Percentiles rank a stretch among this genome's conserved stretches.
These are phyloP conservation scores for Hibiscus syriacus DNA, from an alignment of 345 rosid genomes.

Conservation along the genomic window DNA sequence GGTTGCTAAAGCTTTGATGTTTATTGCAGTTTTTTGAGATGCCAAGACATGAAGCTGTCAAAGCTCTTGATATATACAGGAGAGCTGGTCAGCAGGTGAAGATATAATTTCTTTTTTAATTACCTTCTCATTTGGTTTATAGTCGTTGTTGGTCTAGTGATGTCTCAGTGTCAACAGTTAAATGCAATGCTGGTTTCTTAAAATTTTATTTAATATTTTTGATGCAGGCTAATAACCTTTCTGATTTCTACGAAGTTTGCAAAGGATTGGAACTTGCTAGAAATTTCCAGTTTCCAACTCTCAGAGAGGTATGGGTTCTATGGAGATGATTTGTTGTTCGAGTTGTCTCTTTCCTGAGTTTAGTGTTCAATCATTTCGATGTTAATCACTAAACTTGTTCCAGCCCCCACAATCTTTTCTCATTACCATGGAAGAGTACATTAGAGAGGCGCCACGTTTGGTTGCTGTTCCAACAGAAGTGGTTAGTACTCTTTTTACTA, in stretches of 20 bases:
- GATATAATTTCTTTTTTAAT: slow-evolving; percentile 10
- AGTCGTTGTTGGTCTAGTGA: neutral
- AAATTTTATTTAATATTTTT: slow-evolving; percentile 9
- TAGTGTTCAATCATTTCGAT: neutral
- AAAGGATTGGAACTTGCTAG: slow-evolving; percentile 97
- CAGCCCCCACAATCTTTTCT: slow-evolving; percentile 99
- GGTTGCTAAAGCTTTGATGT: slow-evolving; percentile 10
- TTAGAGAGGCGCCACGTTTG: slow-evolving; percentile 86
- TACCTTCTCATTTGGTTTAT: neutral
- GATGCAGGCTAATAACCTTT: slow-evolving; percentile 78
- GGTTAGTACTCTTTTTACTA: too few species aligned
- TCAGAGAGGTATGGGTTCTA: slow-evolving; percentile 66
- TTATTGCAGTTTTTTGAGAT: slow-evolving; percentile 87
- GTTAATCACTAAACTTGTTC: slow-evolving; percentile 1
- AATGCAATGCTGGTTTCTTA: neutral
- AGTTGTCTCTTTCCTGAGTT: neutral
- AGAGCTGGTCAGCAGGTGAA: slow-evolving; percentile 84
- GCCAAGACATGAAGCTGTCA: slow-evolving; percentile 92
- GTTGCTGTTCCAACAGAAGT: too few species aligned
- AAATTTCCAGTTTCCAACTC: slow-evolving; percentile 88
- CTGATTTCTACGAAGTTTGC: slow-evolving; percentile 90
- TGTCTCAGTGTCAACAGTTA: neutral
- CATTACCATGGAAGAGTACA: slow-evolving; percentile 94
- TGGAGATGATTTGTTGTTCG: slow-evolving; percentile 3
- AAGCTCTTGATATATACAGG: slow-evolving; percentile 75